Conservation (phyloP, 2,329 filamentous ascomycete species). For the Cladophialophora yegresii region DNA sequence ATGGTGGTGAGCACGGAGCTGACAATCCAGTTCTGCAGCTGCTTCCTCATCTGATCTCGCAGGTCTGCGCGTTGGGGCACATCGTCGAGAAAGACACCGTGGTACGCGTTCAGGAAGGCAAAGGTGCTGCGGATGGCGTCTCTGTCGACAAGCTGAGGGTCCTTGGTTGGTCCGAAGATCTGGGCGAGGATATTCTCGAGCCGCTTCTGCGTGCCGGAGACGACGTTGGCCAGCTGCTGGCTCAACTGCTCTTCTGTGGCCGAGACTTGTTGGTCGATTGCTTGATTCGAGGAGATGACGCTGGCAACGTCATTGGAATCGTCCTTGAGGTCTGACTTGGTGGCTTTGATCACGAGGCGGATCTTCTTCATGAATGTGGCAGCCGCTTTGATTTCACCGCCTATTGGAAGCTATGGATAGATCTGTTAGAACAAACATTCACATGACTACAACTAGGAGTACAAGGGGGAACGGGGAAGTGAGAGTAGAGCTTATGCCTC, state of each 20-base stretch:
- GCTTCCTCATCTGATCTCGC: slow-evolving; percentile 11
- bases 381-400: slow-evolving; percentile 11
- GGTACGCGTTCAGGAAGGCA: slow-evolving; percentile 15
- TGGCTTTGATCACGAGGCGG: slow-evolving; percentile 12
- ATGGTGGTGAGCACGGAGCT: slow-evolving; percentile 17
- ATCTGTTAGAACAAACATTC: not conserved
- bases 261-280: slow-evolving; percentile 16
- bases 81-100: slow-evolving; percentile 15
- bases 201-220: slow-evolving; percentile 13
- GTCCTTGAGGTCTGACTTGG: slow-evolving; percentile 11
- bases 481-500: too few relatives aligned
- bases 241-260: slow-evolving; percentile 15
- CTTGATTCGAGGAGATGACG: slow-evolving; percentile 1
- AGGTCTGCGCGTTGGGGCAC: slow-evolving; percentile 14
- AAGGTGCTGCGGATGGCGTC: not conserved
- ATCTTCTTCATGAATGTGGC: slow-evolving; percentile 17
- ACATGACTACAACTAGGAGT: not conserved
- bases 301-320: slow-evolving; percentile 19
- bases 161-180: slow-evolving; percentile 15
- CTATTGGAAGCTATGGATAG: slow-evolving; percentile 5
- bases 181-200: slow-evolving; percentile 14
- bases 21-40: slow-evolving; percentile 23
- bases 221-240: slow-evolving; percentile 12
- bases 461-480: too few relatives aligned
- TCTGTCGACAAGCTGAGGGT: not conserved